Evolutionary conservation across 208 protist species (phyloP), one percentile per base, ranked within the genome.

Genomic region (Zelonia costaricensis): DNA sequence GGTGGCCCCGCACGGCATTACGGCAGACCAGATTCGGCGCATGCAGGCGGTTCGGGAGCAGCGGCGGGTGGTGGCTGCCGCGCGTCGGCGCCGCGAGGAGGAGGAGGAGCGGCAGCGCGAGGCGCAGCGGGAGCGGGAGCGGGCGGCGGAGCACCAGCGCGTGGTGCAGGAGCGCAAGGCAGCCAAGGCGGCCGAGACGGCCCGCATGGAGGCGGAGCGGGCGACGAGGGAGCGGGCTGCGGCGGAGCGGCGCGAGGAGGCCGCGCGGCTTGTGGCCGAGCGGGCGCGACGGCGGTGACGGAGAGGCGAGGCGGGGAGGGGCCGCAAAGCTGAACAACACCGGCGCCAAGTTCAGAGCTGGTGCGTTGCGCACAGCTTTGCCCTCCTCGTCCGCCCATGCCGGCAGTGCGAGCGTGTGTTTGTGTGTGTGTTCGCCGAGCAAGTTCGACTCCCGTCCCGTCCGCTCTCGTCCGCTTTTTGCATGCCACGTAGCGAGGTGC

Each of bases 121-220:
- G 62, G 59, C 61, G 20, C 56, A 72, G 48, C 69, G 81, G 10
- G 84, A 90, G 46, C 55, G 43, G n/a, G 77, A 82, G 54, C 74
- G 85, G 0, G 88, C 74, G 27, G 76, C 69, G 31, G 84, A 76
- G 31, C 79, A 83, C 47, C 49, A 54, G 3, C 55, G 62, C 39
- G 15, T 86, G 15, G 81, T 92, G 46, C 63, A 85, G 61, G 76
- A 91, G 55, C 75, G 80, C 31, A 87, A 88, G 53, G 63, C 59
- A 44, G 57, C 31, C 7, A 81, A 70, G 47, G 65, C 54, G 28
- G 59, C 56, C 33, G 78, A 73, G 46, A 56, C 66, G 44, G 58
- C 58, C n/a, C 66, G 66, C 28, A 73, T 73, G 53, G 69, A 69
- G 52, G 38, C 30, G 1, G 73, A 76, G 44, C 54, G 58, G 45